A percentile compares a stretch with the other conserved stretches of the same genome.
phyloP scores from a whole-genome alignment of 2,329 filamentous ascomycete species.

The Pleoardoris graminearum region DNA sequence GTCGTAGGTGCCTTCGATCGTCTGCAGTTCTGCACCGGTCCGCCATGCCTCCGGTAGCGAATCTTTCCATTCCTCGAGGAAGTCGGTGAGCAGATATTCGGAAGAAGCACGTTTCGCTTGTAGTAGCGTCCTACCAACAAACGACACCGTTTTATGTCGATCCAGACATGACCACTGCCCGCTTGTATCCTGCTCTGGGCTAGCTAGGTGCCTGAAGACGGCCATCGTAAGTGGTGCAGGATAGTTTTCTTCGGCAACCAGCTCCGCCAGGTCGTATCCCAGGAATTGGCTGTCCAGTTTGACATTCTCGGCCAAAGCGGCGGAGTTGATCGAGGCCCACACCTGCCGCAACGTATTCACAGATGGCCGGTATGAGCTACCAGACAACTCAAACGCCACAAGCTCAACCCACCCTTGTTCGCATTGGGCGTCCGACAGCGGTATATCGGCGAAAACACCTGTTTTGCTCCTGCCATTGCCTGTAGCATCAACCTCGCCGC shows the following conservation, averaged over 20 bases:
- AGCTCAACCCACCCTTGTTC: conserved; percentile 55
- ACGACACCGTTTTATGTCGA: conserved; percentile 34
- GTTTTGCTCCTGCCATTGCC: conserved; percentile 41
- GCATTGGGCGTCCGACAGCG: conserved; percentile 57
- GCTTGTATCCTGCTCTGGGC: conserved; percentile 27
- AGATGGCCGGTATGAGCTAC: conserved; percentile 52
- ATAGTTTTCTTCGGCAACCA: conserved; percentile 44
- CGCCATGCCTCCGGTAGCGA: conserved; percentile 44
- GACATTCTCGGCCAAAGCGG: conserved; percentile 47
- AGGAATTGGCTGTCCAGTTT: conserved; percentile 46
- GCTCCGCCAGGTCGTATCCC: conserved; percentile 35
- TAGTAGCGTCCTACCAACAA: conserved; percentile 38
- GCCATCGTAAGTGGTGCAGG: conserved; percentile 43
- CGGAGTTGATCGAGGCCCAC: conserved; percentile 53
- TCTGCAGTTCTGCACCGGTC: conserved; percentile 35
- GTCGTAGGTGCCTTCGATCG: conserved; percentile 38
- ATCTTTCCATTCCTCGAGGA: conserved; percentile 45
- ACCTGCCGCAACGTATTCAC: conserved; percentile 52
- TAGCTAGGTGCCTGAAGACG: conserved; percentile 41
- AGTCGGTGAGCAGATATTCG: conserved; percentile 38
- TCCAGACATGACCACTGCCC: conserved; percentile 44
- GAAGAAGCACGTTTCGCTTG: conserved; percentile 27
- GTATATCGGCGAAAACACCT: conserved; percentile 54
- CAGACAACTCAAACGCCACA: conserved; percentile 56
- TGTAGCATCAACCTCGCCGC: conserved; percentile 30